Percentiles rank a stretch among this genome's conserved stretches.
These are phyloP conservation scores for Endocladia muricata DNA, from an alignment of 31 red algal genomes.

Conservation along the genomic window DNA sequence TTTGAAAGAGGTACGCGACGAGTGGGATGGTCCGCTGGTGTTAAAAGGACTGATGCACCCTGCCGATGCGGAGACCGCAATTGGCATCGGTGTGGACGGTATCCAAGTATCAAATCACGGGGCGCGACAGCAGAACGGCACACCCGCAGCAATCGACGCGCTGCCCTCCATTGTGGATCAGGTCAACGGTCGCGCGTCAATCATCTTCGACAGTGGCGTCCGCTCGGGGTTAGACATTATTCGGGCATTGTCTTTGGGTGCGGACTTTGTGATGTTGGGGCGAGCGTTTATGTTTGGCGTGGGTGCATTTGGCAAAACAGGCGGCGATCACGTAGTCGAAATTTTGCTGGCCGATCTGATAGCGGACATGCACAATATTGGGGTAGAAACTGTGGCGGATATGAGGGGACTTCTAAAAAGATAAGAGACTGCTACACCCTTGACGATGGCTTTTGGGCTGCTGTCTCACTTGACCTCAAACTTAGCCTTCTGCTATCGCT, in stretches of 20 bases:
- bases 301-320: neutral
- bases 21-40: neutral
- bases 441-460: too few species aligned
- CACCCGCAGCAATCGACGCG: neutral
- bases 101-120: neutral
- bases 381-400: too few species aligned
- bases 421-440: too few species aligned
- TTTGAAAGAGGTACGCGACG: neutral
- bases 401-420: too few species aligned
- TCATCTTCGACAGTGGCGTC: neutral
- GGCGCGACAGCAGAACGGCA: neutral
- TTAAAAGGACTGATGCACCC: neutral
- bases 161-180: neutral
- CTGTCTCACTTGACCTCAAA: too few species aligned
- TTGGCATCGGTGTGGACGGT: neutral
- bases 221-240: neutral
- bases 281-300: neutral
- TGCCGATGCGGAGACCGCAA: neutral
- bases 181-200: neutral
- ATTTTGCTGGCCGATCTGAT: neutral
- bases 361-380: neutral
- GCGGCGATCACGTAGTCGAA: neutral
- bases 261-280: neutral
- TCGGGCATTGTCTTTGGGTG: neutral
- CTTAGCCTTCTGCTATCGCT: too few species aligned